Base-by-base conservation (phyloP, 257 asterid genomes). In the Henckelia pumila region DNA sequence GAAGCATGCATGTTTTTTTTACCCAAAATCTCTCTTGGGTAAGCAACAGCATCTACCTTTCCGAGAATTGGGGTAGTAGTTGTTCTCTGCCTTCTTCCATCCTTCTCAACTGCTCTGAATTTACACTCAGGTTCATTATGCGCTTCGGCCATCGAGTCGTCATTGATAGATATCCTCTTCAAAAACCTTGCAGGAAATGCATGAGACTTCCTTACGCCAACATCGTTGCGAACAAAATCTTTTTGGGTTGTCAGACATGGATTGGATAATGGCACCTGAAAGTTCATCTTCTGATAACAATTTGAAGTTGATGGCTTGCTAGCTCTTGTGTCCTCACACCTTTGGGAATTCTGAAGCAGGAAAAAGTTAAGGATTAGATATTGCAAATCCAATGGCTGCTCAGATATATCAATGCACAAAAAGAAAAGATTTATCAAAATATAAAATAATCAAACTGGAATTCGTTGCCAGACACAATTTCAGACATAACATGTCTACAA, bases 31-130 rank as follows among this genome's bases (percentile, higher is more conserved):
- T 80, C 80, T 73, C 76, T 75, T 73, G 84, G 86, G 89, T 76
- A 84, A 84, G 85, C 76, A 84, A 80, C 91, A 85, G 81, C 83
- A 80, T 80, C 87, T 81, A 83, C 88, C 91, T 87, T 84, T 75
- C 82, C 85, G 47, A 74, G 79, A 29, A 40, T 61, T 16, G 78
- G 82, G 64, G 61, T 59, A 33, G 71, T 62, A 52, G 52, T 68
- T 70, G 73, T 53, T 63, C 75, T 79, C 55, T 76, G 85, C 69
- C 59, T 75, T 66, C 52, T 65, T 68, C 80, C 74, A 33, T 76
- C 82, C 56, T 77, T 84, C 74, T 83, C 84, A 32, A 81, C 70
- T 67, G 74, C 85, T 82, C 82, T 79, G 62, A 70, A 29, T 73
- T 84, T 81, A 29, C 73, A 75, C 76, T 55, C 40, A 47, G 47